These are phyloP conservation scores for Vitis cinerea DNA, from an alignment of 164 flowering plant species.

Conservation along the genomic window DNA sequence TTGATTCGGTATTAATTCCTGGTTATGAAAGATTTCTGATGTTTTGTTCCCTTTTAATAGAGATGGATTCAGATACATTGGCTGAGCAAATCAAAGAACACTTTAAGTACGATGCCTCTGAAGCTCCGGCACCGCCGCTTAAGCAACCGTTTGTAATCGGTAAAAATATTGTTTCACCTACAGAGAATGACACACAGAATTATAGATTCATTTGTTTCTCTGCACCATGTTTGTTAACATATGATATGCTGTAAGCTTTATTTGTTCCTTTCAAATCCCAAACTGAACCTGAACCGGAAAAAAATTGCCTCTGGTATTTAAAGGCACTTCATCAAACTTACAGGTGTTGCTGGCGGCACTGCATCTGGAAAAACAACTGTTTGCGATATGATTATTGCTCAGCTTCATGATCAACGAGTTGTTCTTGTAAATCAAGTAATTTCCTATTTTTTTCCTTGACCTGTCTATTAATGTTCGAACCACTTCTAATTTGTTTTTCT, in stretches of 20 bases:
- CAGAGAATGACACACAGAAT: not conserved
- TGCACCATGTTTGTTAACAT: not conserved
- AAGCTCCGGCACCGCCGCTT: constrained; percentile 3
- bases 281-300: too few species aligned
- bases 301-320: not conserved
- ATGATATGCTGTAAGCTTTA: too few species aligned
- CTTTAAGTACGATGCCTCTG: not conserved
- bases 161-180: constrained; percentile 4
- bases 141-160: constrained; percentile 66
- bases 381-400: constrained; percentile 61
- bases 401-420: constrained; percentile 69
- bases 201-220: not conserved
- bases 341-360: constrained; percentile 76
- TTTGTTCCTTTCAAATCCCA: too few species aligned
- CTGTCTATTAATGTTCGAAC: too few species aligned
- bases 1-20: too few species aligned
- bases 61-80: constrained; percentile 29
- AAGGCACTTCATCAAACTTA: too few species aligned
- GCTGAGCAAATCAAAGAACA: constrained; percentile 18
- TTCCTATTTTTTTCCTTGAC: not conserved
- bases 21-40: too few species aligned
- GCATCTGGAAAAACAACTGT: constrained; percentile 81
- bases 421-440: constrained; percentile 63
- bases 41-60: too few species aligned
- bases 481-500: not conserved